A percentile compares a stretch with the other conserved stretches of the same genome.
These are phyloP conservation scores for Picea mariana DNA, from an alignment of 83 land plant species.

Conservation along the genomic window DNA sequence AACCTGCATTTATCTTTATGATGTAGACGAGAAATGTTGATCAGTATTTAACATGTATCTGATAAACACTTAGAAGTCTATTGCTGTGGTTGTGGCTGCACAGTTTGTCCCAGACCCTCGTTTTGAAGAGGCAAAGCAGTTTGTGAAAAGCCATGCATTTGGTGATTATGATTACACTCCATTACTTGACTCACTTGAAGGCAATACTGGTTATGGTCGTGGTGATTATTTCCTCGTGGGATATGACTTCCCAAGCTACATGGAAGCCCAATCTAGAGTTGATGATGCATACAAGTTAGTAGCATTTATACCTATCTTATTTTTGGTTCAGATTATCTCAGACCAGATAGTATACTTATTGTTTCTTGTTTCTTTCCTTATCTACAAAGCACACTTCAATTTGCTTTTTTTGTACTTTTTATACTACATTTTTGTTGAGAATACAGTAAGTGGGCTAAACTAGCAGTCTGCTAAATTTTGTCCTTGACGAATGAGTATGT, in stretches of 20 bases:
- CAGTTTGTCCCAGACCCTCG: constrained; percentile 90
- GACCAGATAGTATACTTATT: not conserved
- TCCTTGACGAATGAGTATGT: not conserved
- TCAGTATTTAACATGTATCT: not conserved
- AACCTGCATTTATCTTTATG: not conserved
- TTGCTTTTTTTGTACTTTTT: too few relatives aligned
- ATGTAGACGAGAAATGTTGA: not conserved
- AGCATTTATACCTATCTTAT: not conserved
- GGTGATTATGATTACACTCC: constrained; percentile 83
- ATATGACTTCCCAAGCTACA: constrained; percentile 81
- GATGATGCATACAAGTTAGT: constrained; percentile 92
- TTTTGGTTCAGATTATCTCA: not conserved
- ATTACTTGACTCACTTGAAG: constrained; percentile 86
- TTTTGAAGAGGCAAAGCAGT: constrained; percentile 87
- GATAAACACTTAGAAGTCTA: not conserved
- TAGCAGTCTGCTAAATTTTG: not conserved
- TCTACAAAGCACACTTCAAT: not conserved
- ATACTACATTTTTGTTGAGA: too few relatives aligned
- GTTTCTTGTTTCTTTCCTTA: not conserved
- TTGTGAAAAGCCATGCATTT: constrained; percentile 67
- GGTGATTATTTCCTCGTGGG: constrained; percentile 95
- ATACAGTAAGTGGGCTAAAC: not conserved
- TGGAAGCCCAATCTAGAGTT: constrained; percentile 77
- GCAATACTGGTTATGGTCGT: constrained; percentile 86
- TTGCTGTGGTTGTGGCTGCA: constrained; percentile 14